Percentiles rank a stretch among this genome's conserved stretches.
Evolutionary conservation across 768 basidiomycete genomes (phyloP).

Genomic region (Mycena haematopus): DNA sequence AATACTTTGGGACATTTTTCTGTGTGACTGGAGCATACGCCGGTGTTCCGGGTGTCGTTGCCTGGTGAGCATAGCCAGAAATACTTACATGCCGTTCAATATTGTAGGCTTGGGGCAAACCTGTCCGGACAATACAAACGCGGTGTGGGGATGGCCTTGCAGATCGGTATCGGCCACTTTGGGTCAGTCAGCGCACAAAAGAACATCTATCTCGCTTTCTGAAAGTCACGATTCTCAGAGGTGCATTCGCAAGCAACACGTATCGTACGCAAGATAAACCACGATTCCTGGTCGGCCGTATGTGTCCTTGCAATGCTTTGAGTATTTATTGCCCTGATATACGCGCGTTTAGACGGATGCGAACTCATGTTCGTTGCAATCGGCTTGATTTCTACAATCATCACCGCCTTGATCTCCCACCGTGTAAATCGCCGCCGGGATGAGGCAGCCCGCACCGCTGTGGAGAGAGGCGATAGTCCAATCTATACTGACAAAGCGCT

Average conservation of each 20-base stretch:
- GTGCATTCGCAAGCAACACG: conserved; percentile 68
- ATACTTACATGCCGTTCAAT: neutral
- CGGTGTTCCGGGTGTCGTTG: conserved; percentile 62
- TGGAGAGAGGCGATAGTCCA: conserved; percentile 40
- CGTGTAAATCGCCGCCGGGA: conserved; percentile 64
- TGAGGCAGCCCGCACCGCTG: conserved; percentile 33
- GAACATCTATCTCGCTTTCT: neutral
- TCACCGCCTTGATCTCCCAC: conserved; percentile 53
- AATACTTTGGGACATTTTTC: conserved; percentile 79
- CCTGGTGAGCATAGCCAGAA: conserved; percentile 53
- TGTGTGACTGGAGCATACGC: conserved; percentile 69
- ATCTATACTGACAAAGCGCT: conserved; percentile 44
- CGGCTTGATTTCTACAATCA: conserved; percentile 57
- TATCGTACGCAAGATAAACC: conserved; percentile 66
- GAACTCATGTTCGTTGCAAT: conserved; percentile 74
- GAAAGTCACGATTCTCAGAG: conserved; percentile 36
- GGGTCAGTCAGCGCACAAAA: conserved; percentile 14
- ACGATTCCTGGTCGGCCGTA: conserved; percentile 67
- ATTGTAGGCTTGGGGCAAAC: conserved; percentile 66
- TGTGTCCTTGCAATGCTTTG: conserved; percentile 34
- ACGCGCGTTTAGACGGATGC: conserved; percentile 51
- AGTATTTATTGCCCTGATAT: neutral
- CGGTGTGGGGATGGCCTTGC: conserved; percentile 68
- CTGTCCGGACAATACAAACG: conserved; percentile 75
- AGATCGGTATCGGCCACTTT: conserved; percentile 72